phyloP scores from a whole-genome alignment of 352 stramenopile genomes.

The Phytophthora parvispora region DNA sequence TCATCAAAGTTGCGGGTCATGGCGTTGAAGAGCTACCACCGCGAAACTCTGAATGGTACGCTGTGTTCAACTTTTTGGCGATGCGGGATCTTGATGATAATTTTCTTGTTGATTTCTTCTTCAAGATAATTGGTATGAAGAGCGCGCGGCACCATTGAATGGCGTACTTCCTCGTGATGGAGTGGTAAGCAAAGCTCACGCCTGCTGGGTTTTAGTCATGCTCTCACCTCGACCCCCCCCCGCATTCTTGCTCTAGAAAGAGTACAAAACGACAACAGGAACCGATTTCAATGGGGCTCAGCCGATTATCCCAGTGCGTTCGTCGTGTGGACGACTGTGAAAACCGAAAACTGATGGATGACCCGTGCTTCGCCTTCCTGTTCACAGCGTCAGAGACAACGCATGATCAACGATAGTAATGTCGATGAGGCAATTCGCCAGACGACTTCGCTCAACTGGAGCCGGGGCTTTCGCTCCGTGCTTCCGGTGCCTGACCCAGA shows the following conservation, averaged over 20 bases:
- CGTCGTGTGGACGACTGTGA: background rate
- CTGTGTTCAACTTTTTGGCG: background rate
- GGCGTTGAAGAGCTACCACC: slow-evolving; percentile 86
- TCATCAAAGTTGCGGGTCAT: slow-evolving; percentile 34
- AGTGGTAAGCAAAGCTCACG: slow-evolving; percentile 37
- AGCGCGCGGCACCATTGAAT: slow-evolving; percentile 67
- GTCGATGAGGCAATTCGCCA: slow-evolving; percentile 66
- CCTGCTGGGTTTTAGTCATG: background rate
- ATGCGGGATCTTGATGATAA: background rate
- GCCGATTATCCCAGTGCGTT: slow-evolving; percentile 39
- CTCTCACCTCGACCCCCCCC: background rate
- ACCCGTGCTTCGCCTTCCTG: background rate
- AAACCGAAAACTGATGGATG: background rate
- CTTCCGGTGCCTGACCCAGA: slow-evolving; percentile 64
- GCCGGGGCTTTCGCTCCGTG: slow-evolving; percentile 61
- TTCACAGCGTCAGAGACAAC: slow-evolving; percentile 44
- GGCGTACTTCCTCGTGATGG: slow-evolving; percentile 73
- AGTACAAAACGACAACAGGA: slow-evolving; percentile 66
- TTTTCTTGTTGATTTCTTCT: too few species aligned
- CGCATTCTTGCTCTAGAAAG: slow-evolving; percentile 48
- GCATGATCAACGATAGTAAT: slow-evolving; percentile 75
- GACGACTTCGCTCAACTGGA: slow-evolving; percentile 42
- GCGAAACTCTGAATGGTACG: slow-evolving; percentile 79
- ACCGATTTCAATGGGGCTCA: slow-evolving; percentile 61
- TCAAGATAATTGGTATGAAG: slow-evolving; percentile 92